These are phyloP conservation scores for Neopestalotiopsis clavispora DNA, from an alignment of 2,329 filamentous ascomycete species.

Conservation along the genomic window DNA sequence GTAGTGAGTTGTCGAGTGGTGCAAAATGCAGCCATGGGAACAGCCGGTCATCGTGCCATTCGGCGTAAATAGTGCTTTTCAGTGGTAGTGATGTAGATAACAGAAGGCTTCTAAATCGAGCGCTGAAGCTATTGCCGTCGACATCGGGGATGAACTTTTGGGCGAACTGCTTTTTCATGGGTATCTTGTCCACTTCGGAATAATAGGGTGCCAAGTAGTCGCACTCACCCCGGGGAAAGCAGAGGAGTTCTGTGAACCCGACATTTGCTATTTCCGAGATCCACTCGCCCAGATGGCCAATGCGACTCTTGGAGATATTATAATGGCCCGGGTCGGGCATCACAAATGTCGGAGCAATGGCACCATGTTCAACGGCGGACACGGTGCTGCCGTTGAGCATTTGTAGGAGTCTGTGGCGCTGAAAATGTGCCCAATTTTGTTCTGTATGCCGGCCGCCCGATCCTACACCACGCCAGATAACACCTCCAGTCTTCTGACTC, in stretches of 20 bases:
- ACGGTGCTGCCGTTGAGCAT: conserved; percentile 72
- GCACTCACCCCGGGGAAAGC: conserved; percentile 32
- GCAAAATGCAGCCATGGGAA: conserved; percentile 68
- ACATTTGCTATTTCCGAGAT: conserved; percentile 32
- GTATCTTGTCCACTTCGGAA: conserved; percentile 24
- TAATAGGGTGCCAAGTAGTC: conserved; percentile 30
- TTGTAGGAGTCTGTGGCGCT: conserved; percentile 72
- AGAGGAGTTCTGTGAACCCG: conserved; percentile 34
- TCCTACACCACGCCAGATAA: conserved; percentile 69
- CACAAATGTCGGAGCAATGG: conserved; percentile 52
- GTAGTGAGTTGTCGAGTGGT: conserved; percentile 63
- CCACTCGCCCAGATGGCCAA: conserved; percentile 27
- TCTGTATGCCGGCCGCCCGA: conserved; percentile 59
- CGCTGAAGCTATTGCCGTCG: conserved; percentile 60
- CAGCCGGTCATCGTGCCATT: conserved; percentile 68
- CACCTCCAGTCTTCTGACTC: conserved; percentile 58
- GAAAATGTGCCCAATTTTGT: conserved; percentile 71
- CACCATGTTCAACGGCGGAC: conserved; percentile 47
- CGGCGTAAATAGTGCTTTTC: conserved; percentile 65
- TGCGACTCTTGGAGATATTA: conserved; percentile 41
- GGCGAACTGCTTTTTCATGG: conserved; percentile 41
- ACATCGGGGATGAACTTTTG: conserved; percentile 65
- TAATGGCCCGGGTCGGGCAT: conserved; percentile 40
- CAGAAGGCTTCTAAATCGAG: conserved; percentile 56
- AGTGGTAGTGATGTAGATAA: conserved; percentile 60